Evolutionary conservation across 371 early-diverging fungal species (phyloP).

Genomic region (Mortierella sp.): DNA sequence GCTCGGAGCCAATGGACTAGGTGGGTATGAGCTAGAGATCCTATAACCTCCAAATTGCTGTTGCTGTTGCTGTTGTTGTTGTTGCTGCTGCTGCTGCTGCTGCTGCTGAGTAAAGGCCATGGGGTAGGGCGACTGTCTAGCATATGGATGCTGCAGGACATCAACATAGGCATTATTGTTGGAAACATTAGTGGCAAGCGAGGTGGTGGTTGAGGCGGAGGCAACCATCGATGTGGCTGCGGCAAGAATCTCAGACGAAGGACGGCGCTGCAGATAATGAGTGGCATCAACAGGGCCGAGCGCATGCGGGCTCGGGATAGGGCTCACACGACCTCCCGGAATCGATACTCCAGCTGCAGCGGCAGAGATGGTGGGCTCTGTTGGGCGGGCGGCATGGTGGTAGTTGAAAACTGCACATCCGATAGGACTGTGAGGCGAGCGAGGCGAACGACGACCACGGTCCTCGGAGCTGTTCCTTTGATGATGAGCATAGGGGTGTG

Average conservation of each 20-base stretch:
- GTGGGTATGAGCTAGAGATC: not conserved
- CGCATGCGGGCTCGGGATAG: slow-evolving; percentile 18
- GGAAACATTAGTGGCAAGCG: slow-evolving; percentile 11
- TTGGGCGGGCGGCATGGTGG: slow-evolving; percentile 6
- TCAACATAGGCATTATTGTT: slow-evolving; percentile 8
- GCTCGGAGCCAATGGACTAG: slow-evolving; percentile 36
- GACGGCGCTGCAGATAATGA: slow-evolving; percentile 23
- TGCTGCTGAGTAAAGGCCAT: slow-evolving; percentile 28
- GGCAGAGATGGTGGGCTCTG: slow-evolving; percentile 1
- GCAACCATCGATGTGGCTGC: not conserved
- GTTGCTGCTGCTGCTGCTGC: slow-evolving; percentile 14
- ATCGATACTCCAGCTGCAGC: slow-evolving; percentile 5
- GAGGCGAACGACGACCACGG: slow-evolving; percentile 17
- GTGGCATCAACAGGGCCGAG: slow-evolving; percentile 16
- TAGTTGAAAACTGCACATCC: not conserved
- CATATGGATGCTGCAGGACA: slow-evolving; percentile 27
- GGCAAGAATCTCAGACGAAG: slow-evolving; percentile 11
- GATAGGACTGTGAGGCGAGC: slow-evolving; percentile 21
- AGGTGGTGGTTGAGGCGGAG: not conserved
- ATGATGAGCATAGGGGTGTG: slow-evolving; percentile 27
- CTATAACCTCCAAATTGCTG: not conserved
- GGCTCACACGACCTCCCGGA: slow-evolving; percentile 23
- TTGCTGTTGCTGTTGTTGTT: slow-evolving; percentile 13
- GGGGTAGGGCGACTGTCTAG: slow-evolving; percentile 44
- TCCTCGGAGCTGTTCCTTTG: slow-evolving; percentile 32